Conservation (phyloP, 345 rosid species). For the Noccaea caerulescens region DNA sequence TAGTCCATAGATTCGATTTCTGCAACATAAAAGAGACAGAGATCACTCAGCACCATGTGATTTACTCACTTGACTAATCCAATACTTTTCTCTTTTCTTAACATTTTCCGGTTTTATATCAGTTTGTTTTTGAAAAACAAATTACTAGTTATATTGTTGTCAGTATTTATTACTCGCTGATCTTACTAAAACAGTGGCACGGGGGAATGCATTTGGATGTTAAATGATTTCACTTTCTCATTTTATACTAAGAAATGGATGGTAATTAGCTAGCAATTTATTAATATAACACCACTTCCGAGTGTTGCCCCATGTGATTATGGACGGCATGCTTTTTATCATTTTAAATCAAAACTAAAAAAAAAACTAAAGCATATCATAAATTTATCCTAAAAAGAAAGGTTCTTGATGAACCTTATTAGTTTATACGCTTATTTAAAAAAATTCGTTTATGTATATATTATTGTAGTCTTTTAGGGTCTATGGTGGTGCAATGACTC, state of each 20-base stretch:
- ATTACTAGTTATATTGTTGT: conserved; percentile 22
- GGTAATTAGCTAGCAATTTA: neutral
- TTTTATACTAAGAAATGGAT: neutral
- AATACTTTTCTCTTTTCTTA: neutral
- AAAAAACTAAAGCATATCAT: neutral
- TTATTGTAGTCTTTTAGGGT: conserved; percentile 14
- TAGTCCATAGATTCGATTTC: conserved; percentile 36
- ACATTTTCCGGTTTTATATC: neutral
- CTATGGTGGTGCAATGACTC: conserved; percentile 14
- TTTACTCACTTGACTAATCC: conserved; percentile 26
- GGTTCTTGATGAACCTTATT: neutral
- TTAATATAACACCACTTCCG: conserved; percentile 33
- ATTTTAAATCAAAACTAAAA: too few species aligned
- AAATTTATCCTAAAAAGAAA: neutral
- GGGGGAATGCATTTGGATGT: conserved; percentile 45
- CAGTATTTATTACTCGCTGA: conserved; percentile 21
- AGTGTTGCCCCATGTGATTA: conserved; percentile 43
- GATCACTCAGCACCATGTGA: conserved; percentile 40
- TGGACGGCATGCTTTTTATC: conserved; percentile 28
- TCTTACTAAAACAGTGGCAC: conserved; percentile 36
- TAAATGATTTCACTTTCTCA: neutral
- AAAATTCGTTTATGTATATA: neutral
- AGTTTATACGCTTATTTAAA: neutral
- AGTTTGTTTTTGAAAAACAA: neutral
- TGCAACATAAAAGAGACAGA: conserved; percentile 37